Conservation (phyloP, 2,329 filamentous ascomycete species). For the Diaporthe humulicola region DNA sequence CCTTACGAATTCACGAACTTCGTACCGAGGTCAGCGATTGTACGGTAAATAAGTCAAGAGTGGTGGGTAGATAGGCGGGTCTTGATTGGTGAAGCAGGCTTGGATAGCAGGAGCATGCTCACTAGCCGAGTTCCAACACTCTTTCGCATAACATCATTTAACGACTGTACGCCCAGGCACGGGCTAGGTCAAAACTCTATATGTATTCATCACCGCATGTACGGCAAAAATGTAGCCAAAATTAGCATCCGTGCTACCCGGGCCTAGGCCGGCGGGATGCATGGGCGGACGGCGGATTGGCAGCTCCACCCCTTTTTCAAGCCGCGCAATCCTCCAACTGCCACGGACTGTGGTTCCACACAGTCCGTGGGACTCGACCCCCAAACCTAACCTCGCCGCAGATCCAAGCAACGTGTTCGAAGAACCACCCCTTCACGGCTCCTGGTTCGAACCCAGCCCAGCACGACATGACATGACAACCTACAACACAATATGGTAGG, state of each 20-base stretch:
- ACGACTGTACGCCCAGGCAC: too few relatives aligned
- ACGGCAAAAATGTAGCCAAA: neutral
- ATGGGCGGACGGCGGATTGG: neutral
- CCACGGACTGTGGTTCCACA: neutral
- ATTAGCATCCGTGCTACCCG: constrained; percentile 26
- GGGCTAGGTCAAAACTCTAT: too few relatives aligned
- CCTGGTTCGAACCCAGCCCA: too few relatives aligned
- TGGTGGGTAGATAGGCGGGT: too few relatives aligned
- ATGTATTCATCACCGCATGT: neutral
- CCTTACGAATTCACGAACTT: too few relatives aligned
- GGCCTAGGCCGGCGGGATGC: neutral
- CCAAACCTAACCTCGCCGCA: constrained; percentile 7
- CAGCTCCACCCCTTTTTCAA: constrained; percentile 13
- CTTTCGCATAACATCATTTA: too few relatives aligned
- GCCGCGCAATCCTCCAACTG: constrained; percentile 14
- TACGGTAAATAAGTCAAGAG: too few relatives aligned
- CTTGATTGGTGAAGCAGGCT: too few relatives aligned
- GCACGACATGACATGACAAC: constrained; percentile 14
- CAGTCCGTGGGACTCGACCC: neutral
- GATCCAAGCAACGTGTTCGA: constrained; percentile 2
- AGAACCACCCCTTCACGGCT: neutral
- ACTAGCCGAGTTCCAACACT: too few relatives aligned
- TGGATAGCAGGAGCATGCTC: too few relatives aligned
- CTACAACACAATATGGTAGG: constrained; percentile 32
- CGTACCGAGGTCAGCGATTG: too few relatives aligned